These are phyloP conservation scores for Yamadazyma atmosphaerica DNA, from an alignment of 1,139 yeast species.

Conservation along the genomic window DNA sequence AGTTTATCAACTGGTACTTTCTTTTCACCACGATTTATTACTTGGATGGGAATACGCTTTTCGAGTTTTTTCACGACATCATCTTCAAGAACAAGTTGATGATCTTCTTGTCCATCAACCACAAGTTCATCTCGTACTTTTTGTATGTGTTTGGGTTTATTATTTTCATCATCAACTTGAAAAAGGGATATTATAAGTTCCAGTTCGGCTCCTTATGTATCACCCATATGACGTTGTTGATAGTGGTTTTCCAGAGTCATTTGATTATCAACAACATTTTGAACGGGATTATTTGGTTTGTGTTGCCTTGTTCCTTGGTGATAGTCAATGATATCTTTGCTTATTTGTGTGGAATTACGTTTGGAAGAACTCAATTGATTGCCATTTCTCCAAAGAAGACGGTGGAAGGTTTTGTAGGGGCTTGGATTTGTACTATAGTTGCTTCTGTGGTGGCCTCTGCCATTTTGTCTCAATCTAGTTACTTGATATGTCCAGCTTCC, in stretches of 20 bases:
- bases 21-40: constrained; percentile 80
- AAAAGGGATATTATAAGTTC: constrained; percentile 85
- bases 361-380: constrained; percentile 90
- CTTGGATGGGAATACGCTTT: constrained; percentile 82
- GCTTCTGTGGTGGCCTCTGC: constrained; percentile 70
- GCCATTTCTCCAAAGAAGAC: constrained; percentile 96
- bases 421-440: constrained; percentile 89
- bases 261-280: constrained; percentile 87
- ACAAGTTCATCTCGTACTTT: constrained; percentile 80
- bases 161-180: constrained; percentile 83
- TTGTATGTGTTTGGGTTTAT: constrained; percentile 87
- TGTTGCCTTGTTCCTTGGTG: constrained; percentile 87
- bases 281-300: constrained; percentile 92
- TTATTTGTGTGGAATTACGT: constrained; percentile 93
- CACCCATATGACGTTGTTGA: constrained; percentile 88
- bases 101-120: constrained; percentile 58
- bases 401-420: constrained; percentile 96
- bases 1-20: constrained; percentile 88
- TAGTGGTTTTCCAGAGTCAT: constrained; percentile 94
- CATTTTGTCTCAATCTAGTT: constrained; percentile 63
- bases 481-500: constrained; percentile 85
- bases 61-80: constrained; percentile 54
- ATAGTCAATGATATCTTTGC: constrained; percentile 96
- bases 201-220: constrained; percentile 94
- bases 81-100: constrained; percentile 45